Conservation (phyloP, 2,329 filamentous ascomycete genomes). For the Ophiocordyceps robertsii region DNA sequence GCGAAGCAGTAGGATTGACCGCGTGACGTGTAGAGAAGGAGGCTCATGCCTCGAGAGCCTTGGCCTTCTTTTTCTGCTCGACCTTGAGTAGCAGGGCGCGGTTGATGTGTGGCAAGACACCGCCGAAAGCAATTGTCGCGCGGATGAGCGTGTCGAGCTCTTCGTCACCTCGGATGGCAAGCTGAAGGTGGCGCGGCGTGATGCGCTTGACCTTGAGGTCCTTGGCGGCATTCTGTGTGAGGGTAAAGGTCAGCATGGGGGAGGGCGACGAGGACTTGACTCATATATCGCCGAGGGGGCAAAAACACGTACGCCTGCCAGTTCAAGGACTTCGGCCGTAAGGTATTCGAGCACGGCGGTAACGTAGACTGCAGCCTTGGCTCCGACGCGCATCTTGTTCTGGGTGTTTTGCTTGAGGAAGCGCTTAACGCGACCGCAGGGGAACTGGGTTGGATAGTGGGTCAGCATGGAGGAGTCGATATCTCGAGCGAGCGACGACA, state of each 20-base stretch:
- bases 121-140: slow-evolving; percentile 95
- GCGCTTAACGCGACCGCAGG: slow-evolving; percentile 98
- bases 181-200: slow-evolving; percentile 91
- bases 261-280: slow-evolving; percentile 3
- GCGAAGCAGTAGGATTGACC: neutral
- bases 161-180: slow-evolving; percentile 96
- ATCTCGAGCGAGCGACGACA: neutral
- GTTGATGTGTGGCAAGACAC: slow-evolving; percentile 98
- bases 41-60: slow-evolving; percentile 30
- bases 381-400: slow-evolving; percentile 98
- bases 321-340: slow-evolving; percentile 92
- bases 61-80: slow-evolving; percentile 89
- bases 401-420: slow-evolving; percentile 99
- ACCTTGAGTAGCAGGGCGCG: slow-evolving; percentile 90
- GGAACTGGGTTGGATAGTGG: slow-evolving; percentile 51
- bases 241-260: slow-evolving; percentile 7
- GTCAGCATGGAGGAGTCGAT: slow-evolving; percentile 8
- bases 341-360: slow-evolving; percentile 97
- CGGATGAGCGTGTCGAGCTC: slow-evolving; percentile 95
- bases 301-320: slow-evolving; percentile 61
- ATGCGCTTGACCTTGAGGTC: slow-evolving; percentile 99
- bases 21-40: neutral
- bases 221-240: slow-evolving; percentile 75
- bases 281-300: neutral
- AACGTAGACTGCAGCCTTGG: slow-evolving; percentile 96